Percentiles rank a stretch among this genome's conserved stretches.
phyloP scores from a whole-genome alignment of 1,284 basidiomycete species.

The Ceratobasidium sp. region DNA sequence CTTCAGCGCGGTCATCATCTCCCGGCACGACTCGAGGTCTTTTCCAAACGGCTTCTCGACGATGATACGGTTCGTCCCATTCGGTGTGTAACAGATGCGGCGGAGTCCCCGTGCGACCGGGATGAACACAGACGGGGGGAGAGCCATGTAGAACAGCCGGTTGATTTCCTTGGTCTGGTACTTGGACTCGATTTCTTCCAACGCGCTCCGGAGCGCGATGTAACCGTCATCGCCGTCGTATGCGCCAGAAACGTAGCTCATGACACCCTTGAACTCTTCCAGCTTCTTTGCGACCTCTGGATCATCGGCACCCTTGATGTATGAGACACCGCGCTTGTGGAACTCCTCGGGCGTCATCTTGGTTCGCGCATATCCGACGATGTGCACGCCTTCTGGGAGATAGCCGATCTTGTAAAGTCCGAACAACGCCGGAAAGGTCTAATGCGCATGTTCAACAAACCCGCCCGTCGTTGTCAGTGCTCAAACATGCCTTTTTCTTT shows the following conservation, averaged over 20 bases:
- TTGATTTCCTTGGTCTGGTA: conserved; percentile 71
- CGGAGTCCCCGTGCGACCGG: conserved; percentile 83
- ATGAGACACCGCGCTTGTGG: conserved; percentile 78
- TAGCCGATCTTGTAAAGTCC: conserved; percentile 80
- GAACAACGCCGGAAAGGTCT: conserved; percentile 95
- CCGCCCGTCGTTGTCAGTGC: background rate
- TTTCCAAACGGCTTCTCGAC: conserved; percentile 98
- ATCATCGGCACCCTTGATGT: conserved; percentile 81
- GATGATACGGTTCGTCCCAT: conserved; percentile 86
- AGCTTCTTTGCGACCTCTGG: conserved; percentile 65
- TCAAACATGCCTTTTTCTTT: conserved; percentile 87
- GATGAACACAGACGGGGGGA: conserved; percentile 92
- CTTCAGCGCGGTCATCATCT: conserved; percentile 80
- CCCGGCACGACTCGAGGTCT: conserved; percentile 84
- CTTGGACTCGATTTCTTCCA: conserved; percentile 76
- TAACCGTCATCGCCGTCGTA: conserved; percentile 87
- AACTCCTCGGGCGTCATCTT: conserved; percentile 91
- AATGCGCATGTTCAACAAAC: conserved; percentile 31
- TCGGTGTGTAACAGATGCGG: conserved; percentile 75
- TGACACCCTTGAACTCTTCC: conserved; percentile 79
- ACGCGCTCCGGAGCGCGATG: conserved; percentile 72
- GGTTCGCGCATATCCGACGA: conserved; percentile 93
- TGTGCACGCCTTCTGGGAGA: conserved; percentile 82
- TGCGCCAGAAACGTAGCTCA: conserved; percentile 82
- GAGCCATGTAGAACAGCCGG: conserved; percentile 91